Evolutionary conservation across 768 basidiomycete species (phyloP).

Genomic region (Lentinula sp.): DNA sequence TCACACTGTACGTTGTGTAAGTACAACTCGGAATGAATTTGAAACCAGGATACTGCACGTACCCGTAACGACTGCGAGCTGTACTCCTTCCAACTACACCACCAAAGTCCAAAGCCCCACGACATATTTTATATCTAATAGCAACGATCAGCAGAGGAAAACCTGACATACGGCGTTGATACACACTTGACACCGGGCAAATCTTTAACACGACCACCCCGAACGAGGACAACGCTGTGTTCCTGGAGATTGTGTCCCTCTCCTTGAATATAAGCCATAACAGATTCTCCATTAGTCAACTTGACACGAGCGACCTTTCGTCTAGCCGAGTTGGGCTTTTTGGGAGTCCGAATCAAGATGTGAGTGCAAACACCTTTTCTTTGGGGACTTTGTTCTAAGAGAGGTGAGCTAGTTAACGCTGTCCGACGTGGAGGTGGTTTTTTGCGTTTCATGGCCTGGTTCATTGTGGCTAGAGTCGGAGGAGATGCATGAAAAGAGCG

Average conservation of each 20-base stretch:
- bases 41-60: constrained; percentile 14
- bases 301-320: constrained; percentile 96
- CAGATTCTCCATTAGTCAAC: constrained; percentile 79
- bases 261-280: constrained; percentile 93
- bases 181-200: constrained; percentile 91
- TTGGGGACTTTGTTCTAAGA: constrained; percentile 76
- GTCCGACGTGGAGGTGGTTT: constrained; percentile 40
- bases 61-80: constrained; percentile 93
- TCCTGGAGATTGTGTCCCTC: constrained; percentile 98
- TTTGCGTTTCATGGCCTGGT: constrained; percentile 83
- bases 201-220: constrained; percentile 96
- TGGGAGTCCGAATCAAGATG: constrained; percentile 78
- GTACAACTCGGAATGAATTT: constrained; percentile 3
- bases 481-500: constrained; percentile 63
- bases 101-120: constrained; percentile 87
- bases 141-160: not conserved
- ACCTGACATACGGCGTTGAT: not conserved
- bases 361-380: constrained; percentile 88
- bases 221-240: constrained; percentile 91
- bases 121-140: constrained; percentile 86
- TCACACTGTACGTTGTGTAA: constrained; percentile 36
- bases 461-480: constrained; percentile 62
- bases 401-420: constrained; percentile 65
- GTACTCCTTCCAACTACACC: constrained; percentile 81
- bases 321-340: constrained; percentile 98